Base-by-base conservation (phyloP, 2,329 filamentous ascomycete genomes). In the Aureobasidium sp. region DNA sequence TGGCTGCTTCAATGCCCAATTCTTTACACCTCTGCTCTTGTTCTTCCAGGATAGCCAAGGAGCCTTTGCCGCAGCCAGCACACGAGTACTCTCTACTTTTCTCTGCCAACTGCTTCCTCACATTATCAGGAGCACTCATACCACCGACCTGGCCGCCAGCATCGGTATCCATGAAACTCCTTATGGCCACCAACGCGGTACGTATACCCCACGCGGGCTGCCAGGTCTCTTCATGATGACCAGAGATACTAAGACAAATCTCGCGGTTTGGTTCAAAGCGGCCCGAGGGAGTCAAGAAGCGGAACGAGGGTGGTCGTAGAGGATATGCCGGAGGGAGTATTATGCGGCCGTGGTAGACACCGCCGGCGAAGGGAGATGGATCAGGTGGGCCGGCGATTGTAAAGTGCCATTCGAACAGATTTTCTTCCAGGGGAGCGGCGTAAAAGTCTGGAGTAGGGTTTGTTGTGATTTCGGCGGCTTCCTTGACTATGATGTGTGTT, bases 331-430 rank as follows among this genome's bases (percentile, higher is more conserved):
- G 84, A 1, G 94, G 94, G 0, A 99, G 85, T 42, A 92, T 83
- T 73, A 99, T 97, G 70, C 93, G 91, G 62, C 94, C 94, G 76
- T 99, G 94, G 78, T 97, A 99, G 70, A 97, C 84, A 52, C 94
- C 94, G 35, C 81, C 78, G 48, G 85, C 84, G 76, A 92, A 97
- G 40, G 87, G 84, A 0, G 91, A 92, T 19, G 83, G 82, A 35
- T 84, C 80, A 0, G 93, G 93, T 0, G 93, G 92, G 0, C 94
- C 94, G 57, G 88, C 85, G n/a, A 99, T 81, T 0, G 94, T 99
- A 77, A 97, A 99, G 79, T 99, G 94, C 94, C 94, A 99, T 76
- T 97, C 92, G 77, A 96, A 96, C 60, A 99, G 86, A 75, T 97
- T 91, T 72, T 97, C 93, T 72, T 97, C 93, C 65, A 93, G 84